phyloP scores from a whole-genome alignment of 352 stramenopile genomes.

The Globisporangium echinulatum region DNA sequence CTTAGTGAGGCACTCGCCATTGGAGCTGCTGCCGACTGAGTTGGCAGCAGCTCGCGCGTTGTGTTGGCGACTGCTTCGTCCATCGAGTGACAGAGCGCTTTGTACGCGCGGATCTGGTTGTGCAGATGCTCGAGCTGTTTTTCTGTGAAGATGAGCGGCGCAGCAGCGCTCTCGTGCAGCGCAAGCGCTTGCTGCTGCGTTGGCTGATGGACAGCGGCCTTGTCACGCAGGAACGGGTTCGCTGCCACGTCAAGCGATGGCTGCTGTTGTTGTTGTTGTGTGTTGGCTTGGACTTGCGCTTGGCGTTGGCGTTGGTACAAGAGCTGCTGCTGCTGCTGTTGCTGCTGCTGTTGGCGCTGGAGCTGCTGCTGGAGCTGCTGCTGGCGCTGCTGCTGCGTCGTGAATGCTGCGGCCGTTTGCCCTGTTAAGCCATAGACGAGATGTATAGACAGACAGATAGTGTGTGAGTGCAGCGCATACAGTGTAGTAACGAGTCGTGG shows the following conservation, averaged over 20 bases:
- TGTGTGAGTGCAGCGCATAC: too few relatives aligned
- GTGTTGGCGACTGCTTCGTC: conserved; percentile 38
- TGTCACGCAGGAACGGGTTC: conserved; percentile 62
- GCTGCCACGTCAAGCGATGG: conserved; percentile 35
- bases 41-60: neutral
- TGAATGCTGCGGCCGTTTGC: neutral
- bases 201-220: conserved; percentile 27
- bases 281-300: conserved; percentile 19
- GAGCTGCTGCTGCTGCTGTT: conserved; percentile 19
- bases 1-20: too few relatives aligned
- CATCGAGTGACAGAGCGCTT: conserved; percentile 79
- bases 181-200: conserved; percentile 24
- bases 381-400: conserved; percentile 7
- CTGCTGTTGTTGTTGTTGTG: conserved; percentile 2
- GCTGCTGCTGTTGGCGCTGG: conserved; percentile 22
- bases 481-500: too few relatives aligned
- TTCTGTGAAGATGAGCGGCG: conserved; percentile 67
- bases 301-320: conserved; percentile 28
- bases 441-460: too few relatives aligned
- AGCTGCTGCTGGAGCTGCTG: conserved; percentile 12
- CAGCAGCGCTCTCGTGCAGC: conserved; percentile 32
- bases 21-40: too few relatives aligned
- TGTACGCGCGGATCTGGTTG: conserved; percentile 83
- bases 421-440: neutral
- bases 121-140: conserved; percentile 82